Conservation (phyloP, 225 moss, liverwort and hornwort genomes). For the Anthoceros angustus region DNA sequence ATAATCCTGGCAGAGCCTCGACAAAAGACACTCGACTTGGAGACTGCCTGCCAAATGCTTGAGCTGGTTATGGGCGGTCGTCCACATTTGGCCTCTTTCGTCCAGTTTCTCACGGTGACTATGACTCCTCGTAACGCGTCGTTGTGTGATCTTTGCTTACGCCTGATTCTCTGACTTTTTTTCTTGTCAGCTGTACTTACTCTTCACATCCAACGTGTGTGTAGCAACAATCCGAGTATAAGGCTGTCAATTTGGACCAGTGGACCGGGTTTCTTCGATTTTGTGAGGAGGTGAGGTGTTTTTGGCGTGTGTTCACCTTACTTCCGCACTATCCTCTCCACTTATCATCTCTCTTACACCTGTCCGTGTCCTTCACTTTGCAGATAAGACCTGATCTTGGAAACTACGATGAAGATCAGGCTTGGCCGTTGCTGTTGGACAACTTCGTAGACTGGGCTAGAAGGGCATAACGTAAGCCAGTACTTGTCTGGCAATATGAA, state of each 20-base stretch:
- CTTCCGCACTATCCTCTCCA: neutral
- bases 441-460: constrained; percentile 96
- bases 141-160: neutral
- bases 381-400: constrained; percentile 74
- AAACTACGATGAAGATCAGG: constrained; percentile 96
- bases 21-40: constrained; percentile 89
- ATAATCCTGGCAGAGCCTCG: constrained; percentile 50
- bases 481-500: neutral
- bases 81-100: constrained; percentile 48
- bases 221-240: constrained; percentile 94
- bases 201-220: neutral
- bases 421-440: constrained; percentile 94
- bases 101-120: constrained; percentile 63
- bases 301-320: neutral
- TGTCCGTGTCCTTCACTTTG: constrained; percentile 4
- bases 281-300: constrained; percentile 56
- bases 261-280: constrained; percentile 97
- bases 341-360: neutral
- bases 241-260: constrained; percentile 95
- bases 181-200: neutral
- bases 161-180: neutral
- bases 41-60: constrained; percentile 85
- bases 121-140: no score
- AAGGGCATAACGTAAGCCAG: constrained; percentile 25
- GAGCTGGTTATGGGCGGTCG: constrained; percentile 71